A percentile compares a stretch with the other conserved stretches of the same genome.
Conservation (phyloP, 768 basidiomycete species). For the Russula virescens region DNA sequence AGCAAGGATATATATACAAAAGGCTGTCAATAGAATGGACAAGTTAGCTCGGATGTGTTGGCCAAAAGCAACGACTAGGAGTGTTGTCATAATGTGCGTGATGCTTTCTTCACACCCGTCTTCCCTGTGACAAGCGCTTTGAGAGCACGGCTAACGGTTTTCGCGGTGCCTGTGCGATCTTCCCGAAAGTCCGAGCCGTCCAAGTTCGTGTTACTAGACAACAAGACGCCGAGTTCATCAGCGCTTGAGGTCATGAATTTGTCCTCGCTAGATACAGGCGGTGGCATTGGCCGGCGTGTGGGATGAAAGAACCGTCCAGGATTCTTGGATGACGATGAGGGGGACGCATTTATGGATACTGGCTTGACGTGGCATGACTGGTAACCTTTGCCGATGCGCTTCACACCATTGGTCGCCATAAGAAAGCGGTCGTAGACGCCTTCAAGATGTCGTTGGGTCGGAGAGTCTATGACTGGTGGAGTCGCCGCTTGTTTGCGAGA, state of each 20-base stretch:
- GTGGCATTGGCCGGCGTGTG: slow-evolving; percentile 54
- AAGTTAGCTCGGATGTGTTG: not conserved
- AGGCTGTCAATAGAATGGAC: not conserved
- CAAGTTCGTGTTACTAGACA: not conserved
- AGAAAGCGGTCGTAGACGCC: slow-evolving; percentile 78
- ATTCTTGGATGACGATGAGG: slow-evolving; percentile 26
- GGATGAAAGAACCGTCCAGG: slow-evolving; percentile 39
- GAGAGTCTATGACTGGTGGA: slow-evolving; percentile 42
- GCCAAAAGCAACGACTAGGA: not conserved
- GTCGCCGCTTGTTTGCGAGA: slow-evolving; percentile 36
- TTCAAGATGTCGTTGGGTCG: slow-evolving; percentile 57
- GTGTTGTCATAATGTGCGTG: slow-evolving; percentile 26
- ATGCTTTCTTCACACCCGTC: slow-evolving; percentile 45
- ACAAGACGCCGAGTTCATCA: slow-evolving; percentile 61
- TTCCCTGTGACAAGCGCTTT: slow-evolving; percentile 71
- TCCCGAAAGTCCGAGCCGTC: not conserved
- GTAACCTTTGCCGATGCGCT: slow-evolving; percentile 74
- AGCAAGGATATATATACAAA: not conserved
- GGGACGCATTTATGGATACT: slow-evolving; percentile 26
- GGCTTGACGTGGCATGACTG: slow-evolving; percentile 60
- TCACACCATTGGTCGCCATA: slow-evolving; percentile 77
- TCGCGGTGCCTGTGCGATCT: slow-evolving; percentile 40
- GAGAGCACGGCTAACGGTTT: slow-evolving; percentile 63
- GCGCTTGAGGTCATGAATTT: slow-evolving; percentile 38
- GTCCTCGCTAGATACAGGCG: slow-evolving; percentile 61